Base-by-base conservation (phyloP, 129 eudicot species). In the Centella asiatica region DNA sequence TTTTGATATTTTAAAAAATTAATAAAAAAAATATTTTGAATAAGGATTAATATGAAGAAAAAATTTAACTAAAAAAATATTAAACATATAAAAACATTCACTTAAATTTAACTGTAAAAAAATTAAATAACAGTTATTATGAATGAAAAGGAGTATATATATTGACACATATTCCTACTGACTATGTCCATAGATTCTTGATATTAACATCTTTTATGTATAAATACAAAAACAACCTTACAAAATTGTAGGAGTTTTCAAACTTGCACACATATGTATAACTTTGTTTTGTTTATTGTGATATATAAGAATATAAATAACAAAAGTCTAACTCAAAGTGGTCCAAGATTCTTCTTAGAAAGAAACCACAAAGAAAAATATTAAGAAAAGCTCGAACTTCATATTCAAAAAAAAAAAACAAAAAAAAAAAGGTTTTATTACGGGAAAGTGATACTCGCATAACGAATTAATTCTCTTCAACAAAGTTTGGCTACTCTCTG, bases 151-250 rank as follows among this genome's bases (percentile, higher is more conserved):
- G n/a, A n/a, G 51, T 74, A 46, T 53, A 72, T 63, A 56, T 57
- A 40, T 62, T 42, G 78, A 79, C 83, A 71, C 72, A 72, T 53
- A 76, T 77, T 76, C 83, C 60, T 75, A 76, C 82, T 65, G 45
- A 50, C 78, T 73, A 77, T 76, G 74, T 54, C 61, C 70, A 57
- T 18, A 60, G 70, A 77, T 77, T 72, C 69, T 71, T 70, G 69
- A 77, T 65, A 72, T 69, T 65, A 69, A 68, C 44, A 67, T n/a
- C 40, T 59, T 42, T 10, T 33, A 17, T 31, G 45, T 25, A 25
- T 29, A 15, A 64, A 20, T 52, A 73, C 78, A 78, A 68, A 52
- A 11, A 70, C 64, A 68, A 69, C 31, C 62, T 45, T 70, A 61
- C 73, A 70, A 74, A 65, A 54, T 31, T 36, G 20, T n/a, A 45